These are phyloP conservation scores for Phyllosticta citribraziliensis DNA, from an alignment of 2,329 filamentous ascomycete species.

Conservation along the genomic window DNA sequence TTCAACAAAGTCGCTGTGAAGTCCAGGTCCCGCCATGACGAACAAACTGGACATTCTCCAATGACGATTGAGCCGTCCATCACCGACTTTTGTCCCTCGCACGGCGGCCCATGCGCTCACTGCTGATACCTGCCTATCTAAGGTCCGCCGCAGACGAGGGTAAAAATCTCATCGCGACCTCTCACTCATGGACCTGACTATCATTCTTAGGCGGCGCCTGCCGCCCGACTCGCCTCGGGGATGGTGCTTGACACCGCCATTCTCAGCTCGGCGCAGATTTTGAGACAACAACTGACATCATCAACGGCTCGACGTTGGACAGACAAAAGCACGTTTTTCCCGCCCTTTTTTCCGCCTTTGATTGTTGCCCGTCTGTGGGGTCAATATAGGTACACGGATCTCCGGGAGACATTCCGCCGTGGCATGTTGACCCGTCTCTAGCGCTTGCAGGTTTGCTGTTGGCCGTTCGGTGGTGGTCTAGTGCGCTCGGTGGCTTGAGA, in stretches of 20 bases:
- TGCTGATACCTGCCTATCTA: background rate
- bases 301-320: background rate
- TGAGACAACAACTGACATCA: background rate
- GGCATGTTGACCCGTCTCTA: background rate
- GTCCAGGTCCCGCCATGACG: background rate
- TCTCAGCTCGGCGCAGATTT: background rate
- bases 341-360: background rate
- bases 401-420: background rate
- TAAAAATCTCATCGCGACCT: background rate
- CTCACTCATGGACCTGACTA: background rate
- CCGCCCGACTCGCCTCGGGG: background rate
- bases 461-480: background rate
- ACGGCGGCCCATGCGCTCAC: background rate
- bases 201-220: background rate
- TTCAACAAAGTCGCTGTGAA: background rate
- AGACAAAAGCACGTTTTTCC: background rate
- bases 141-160: background rate
- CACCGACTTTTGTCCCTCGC: background rate
- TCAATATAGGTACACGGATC: background rate
- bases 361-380: background rate
- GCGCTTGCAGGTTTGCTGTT: background rate
- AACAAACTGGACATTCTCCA: background rate
- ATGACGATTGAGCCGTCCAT: background rate
- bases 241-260: background rate
- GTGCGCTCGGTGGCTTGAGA: background rate